These are phyloP conservation scores for Mrakiaceae sp. DNA, from an alignment of 1,284 basidiomycete species.

Conservation along the genomic window DNA sequence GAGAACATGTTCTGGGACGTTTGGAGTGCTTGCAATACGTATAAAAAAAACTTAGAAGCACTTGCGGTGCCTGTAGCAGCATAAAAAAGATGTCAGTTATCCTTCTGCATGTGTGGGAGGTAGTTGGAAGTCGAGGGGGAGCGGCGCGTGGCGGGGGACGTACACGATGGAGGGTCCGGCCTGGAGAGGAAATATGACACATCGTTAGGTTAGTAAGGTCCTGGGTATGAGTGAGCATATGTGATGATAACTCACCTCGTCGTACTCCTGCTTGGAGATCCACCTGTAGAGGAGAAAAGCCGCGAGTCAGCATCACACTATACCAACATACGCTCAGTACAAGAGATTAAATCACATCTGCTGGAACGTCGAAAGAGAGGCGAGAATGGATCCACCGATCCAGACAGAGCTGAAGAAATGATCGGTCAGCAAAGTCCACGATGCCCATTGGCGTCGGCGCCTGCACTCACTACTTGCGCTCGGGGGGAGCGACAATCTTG, in stretches of 20 bases:
- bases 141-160: no score
- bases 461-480: constrained; percentile 49
- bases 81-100: no score
- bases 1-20: no score
- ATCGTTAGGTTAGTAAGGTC: not conserved
- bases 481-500: constrained; percentile 86
- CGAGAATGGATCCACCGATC: constrained; percentile 97
- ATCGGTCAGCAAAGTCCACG: no score
- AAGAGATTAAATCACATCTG: constrained; percentile 41
- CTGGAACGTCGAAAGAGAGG: constrained; percentile 89
- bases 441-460: no score
- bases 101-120: no score
- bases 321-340: constrained; percentile 14
- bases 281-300: constrained; percentile 44
- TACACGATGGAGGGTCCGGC: constrained; percentile 63
- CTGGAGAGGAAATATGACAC: constrained; percentile 37
- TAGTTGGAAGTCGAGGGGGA: no score
- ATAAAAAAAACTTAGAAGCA: no score
- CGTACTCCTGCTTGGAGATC: constrained; percentile 88
- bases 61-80: no score
- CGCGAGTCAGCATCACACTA: not conserved
- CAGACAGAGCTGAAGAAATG: constrained; percentile 56
- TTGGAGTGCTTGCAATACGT: no score
- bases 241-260: constrained; percentile 42
- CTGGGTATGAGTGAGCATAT: not conserved